These are phyloP conservation scores for Eucalyptus dawsonii DNA, from an alignment of 345 rosid species.

Conservation along the genomic window DNA sequence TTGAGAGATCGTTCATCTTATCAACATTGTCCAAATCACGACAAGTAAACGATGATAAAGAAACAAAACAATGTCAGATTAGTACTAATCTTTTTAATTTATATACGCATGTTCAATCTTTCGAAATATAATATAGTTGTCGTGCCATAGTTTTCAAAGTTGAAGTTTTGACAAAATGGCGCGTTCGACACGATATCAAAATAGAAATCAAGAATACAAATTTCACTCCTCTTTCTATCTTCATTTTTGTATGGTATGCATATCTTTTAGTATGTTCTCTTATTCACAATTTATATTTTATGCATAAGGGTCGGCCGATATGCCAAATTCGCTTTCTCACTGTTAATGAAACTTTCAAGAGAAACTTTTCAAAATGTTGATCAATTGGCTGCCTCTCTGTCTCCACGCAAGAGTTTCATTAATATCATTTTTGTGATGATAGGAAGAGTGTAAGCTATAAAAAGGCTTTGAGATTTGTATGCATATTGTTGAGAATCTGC, in stretches of 20 bases:
- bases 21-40: neutral
- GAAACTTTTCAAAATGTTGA: neutral
- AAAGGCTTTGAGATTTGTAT: neutral
- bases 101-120: neutral
- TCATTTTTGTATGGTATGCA: neutral
- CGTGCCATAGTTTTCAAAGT: neutral
- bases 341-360: neutral
- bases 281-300: neutral
- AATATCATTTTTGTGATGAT: neutral
- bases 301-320: neutral
- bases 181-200: accelerated
- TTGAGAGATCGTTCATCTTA: neutral
- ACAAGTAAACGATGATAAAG: neutral
- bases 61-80: neutral
- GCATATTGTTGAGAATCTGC: neutral
- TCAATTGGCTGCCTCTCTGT: neutral
- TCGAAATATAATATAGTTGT: neutral
- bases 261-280: neutral
- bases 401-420: neutral
- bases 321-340: neutral
- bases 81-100: neutral
- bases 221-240: neutral
- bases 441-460: neutral
- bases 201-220: neutral
- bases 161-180: neutral